Evolutionary conservation across 2,329 filamentous ascomycete species (phyloP), one percentile per base, ranked within the genome.

Genomic region (Apiospora phragmitis): DNA sequence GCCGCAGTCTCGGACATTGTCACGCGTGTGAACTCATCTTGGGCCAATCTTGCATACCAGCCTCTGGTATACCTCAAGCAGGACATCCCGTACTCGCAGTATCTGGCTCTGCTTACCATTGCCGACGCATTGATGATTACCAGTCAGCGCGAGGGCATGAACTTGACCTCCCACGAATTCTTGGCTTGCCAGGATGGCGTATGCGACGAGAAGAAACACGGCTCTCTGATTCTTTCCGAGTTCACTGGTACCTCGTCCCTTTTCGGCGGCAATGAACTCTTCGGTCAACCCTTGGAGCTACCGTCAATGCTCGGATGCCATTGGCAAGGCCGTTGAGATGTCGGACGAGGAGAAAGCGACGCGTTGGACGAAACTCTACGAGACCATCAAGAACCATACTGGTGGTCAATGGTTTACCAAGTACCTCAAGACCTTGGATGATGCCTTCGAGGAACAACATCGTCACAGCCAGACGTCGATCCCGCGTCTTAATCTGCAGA

Each of bases 271-370:
- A 90, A 93, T 71, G 92, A 96, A 73, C 87, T 98, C 18, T 89
- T 89, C 93, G 0, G 92, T 98, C 77, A 98, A 98, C 79, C 95
- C 95, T 0, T 98, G 95, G 95, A 94, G 98, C 79, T 97, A 97
- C 80, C 89, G 92, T 45, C 90, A 94, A 79, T 97, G 94, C 76
- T 93, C 94, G 68, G 91, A 96, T 42, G 94, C 94, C 12, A 95
- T 98, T 82, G 91, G 93, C 80, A 86, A 88, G 69, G 94, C 95
- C 0, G 84, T 98, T 24, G 93, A 95, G 74, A 97, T 98, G 91
- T 84, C 82, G 3, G 86, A 90, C 2, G 88, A 90, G 2, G 93
- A 98, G 79, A 95, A 93, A 81, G 85, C 90, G 72, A 80, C 83
- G 18, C 89, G 94, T 16, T 98, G 95, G 92, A 85, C 85, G 35